Evolutionary conservation across 768 basidiomycete genomes (phyloP), one percentile per base, ranked within the genome.

Genomic region (Arthromyces matolae): DNA sequence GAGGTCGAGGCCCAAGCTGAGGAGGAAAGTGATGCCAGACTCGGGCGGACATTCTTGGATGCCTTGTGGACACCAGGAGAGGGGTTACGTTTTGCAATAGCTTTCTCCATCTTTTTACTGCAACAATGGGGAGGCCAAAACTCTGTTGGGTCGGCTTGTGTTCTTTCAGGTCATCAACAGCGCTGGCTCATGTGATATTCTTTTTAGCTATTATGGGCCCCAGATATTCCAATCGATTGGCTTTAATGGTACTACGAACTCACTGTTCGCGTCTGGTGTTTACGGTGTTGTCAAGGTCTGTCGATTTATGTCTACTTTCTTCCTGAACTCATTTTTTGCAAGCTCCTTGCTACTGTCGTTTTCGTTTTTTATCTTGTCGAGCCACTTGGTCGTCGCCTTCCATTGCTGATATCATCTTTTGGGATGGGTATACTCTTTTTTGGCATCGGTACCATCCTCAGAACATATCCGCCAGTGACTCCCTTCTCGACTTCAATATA

Each of bases 71-170:
- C 84, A 16, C 86, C 86, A 60, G 90, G 91, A 29, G 91, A 91
- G 65, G 76, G 80, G 28, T 69, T 84, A 52, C 82, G 92, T 22
- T 93, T 93, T 68, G 68, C 83, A 13, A 90, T 93, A 57, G 91
- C 91, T 1, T 82, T 86, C 54, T 62, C 76, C 19, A 88, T 89
- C 48, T 90, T 91, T 70, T 63, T 86, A 46, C 68, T 91, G 12
- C 90, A 92, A 54, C 89, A 93, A 59, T 90, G 84, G 84, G 76
- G 78, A 33, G 91, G 91, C 1, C 90, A 93, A 62, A 89, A 93
- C 64, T 83, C 84, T 1, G 84, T 93, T 52, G 71, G 70, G 74
- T 77, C 50, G 31, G 71, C 56, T 10, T 51, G n/a, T n/a, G n/a
- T 14, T 5, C 2, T 35, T 23, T 36, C 14, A 16, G 9, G 22